Base-by-base conservation (phyloP, 176 grass and related monocot genomes). In the Poa annua region DNA sequence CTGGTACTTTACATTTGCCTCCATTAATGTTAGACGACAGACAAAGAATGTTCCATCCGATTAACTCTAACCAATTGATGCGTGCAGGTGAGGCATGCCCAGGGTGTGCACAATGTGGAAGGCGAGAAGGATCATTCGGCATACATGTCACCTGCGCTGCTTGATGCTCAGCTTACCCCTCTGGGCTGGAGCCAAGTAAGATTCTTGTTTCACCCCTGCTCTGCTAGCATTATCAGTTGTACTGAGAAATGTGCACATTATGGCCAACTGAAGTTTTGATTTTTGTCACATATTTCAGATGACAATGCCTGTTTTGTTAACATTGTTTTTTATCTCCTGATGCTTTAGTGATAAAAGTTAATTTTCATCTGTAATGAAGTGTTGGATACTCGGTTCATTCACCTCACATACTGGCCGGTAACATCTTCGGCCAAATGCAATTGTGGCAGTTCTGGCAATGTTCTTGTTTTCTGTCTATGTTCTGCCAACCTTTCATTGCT, bases 71-170 rank as follows among this genome's bases (percentile, higher is more conserved):
- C 26, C 16, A 21, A 68, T 16, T 17, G 11, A 62, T 52, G 11
- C 6, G 4, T 5, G 25, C 85, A 98, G 96, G 93, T 98, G 49
- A 98, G 96, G 85, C 96, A 98, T 80, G 96, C 92, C 39, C 96
- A 98, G 79, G 96, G 96, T 34, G 71, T 93, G 64, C 96, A 98
- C 80, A 98, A 98, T 78, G 96, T 95, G 16, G 85, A 76, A 7
- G 96, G 92, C 0, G 91, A 98, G 0, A 98, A 93, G 76, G 92
- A 93, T 86, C 16, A 20, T 26, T 44, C n/a, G 0, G 85, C 85
- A 3, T 95, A 91, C 72, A 54, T 42, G 78, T 93, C 92, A 20
- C 42, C 66, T 3, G 87, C 67, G 0, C 63, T 86, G 13, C 91
- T 95, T 34, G 96, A 98, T 83, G 96, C 87, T 3, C 89, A 88